Evolutionary conservation across 116 monocot species (phyloP), one percentile per base, ranked within the genome.

Genomic region (Trichopus zeylanicus): DNA sequence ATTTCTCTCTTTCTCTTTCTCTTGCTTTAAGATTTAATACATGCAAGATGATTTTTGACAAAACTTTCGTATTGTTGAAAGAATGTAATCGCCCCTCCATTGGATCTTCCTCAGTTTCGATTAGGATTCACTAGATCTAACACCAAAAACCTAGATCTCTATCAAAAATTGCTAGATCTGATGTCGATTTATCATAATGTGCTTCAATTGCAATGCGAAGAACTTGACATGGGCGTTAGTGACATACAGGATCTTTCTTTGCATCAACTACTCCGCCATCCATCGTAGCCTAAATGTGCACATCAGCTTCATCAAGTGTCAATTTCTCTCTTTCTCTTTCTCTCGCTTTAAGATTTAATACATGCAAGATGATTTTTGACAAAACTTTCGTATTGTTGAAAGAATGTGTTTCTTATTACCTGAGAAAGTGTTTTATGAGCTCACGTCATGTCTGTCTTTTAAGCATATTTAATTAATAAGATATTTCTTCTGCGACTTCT

Each of bases 271-370:
- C 78, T 78, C 78, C 16, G 78, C 78, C 23, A 68, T 60, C 42
- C 78, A 78, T 51, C 78, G 78, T 22, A 72, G 72, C 72, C 73
- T 78, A 56, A 73, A 73, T 31, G 78, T 78, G n/a, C 78, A 78
- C 49, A 49, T 78, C 63, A 78, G 78, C 59, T 78, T 78, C 58
- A 68, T 78, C 21, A 73, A 73, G 78, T 73, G 52, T 39, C 23
- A 22, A 24, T 35, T 35, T 60, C 55, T 37, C n/a, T n/a, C n/a
- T n/a, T n/a, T n/a, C n/a, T n/a, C n/a, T n/a, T n/a, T n/a, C n/a
- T n/a, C n/a, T n/a, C n/a, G n/a, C n/a, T n/a, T n/a, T n/a, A 33
- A 31, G 11, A 32, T 7, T 48, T 52, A 8, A 28, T 47, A n/a
- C n/a, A n/a, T n/a, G n/a, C n/a, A n/a, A n/a, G n/a, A n/a, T n/a